These are phyloP conservation scores for Pythium folliculosum DNA, from an alignment of 352 stramenopile species.

Conservation along the genomic window DNA sequence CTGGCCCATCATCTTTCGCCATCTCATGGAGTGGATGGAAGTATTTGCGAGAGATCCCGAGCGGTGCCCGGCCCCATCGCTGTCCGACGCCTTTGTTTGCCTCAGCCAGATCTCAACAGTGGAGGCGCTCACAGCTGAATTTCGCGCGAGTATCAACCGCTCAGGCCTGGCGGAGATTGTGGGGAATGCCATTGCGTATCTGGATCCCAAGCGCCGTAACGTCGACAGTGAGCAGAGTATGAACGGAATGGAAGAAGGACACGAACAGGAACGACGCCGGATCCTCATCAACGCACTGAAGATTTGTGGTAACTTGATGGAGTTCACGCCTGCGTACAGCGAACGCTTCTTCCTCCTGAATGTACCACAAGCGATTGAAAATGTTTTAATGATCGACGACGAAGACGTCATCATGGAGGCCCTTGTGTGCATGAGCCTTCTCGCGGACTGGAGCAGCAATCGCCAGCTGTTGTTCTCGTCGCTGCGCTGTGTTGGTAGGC, in stretches of 20 bases:
- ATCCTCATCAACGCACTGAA: slow-evolving; percentile 45
- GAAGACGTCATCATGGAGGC: slow-evolving; percentile 41
- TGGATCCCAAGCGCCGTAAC: slow-evolving; percentile 26
- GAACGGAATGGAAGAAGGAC: not conserved
- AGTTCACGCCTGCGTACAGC: slow-evolving; percentile 38
- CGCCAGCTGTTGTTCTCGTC: slow-evolving; percentile 35
- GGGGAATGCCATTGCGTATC: slow-evolving; percentile 38
- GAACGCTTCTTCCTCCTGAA: slow-evolving; percentile 40
- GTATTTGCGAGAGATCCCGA: slow-evolving; percentile 54
- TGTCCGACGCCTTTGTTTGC: slow-evolving; percentile 46
- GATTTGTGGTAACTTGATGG: slow-evolving; percentile 47
- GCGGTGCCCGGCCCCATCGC: slow-evolving; percentile 30
- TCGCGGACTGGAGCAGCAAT: slow-evolving; percentile 30
- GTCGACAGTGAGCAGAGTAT: not conserved
- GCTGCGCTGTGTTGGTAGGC: slow-evolving; percentile 26
- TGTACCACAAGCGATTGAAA: slow-evolving; percentile 45
- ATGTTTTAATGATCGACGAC: slow-evolving; percentile 48
- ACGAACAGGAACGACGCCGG: not conserved
- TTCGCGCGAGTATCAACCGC: slow-evolving; percentile 38
- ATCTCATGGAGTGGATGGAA: slow-evolving; percentile 78
- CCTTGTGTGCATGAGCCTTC: slow-evolving; percentile 33
- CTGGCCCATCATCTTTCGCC: slow-evolving; percentile 44
- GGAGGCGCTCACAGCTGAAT: slow-evolving; percentile 25
- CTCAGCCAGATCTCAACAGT: slow-evolving; percentile 47
- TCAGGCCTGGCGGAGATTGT: slow-evolving; percentile 55